phyloP scores from a whole-genome alignment of 305 asterid genomes.

The Fraxinus xanthoxyloides region DNA sequence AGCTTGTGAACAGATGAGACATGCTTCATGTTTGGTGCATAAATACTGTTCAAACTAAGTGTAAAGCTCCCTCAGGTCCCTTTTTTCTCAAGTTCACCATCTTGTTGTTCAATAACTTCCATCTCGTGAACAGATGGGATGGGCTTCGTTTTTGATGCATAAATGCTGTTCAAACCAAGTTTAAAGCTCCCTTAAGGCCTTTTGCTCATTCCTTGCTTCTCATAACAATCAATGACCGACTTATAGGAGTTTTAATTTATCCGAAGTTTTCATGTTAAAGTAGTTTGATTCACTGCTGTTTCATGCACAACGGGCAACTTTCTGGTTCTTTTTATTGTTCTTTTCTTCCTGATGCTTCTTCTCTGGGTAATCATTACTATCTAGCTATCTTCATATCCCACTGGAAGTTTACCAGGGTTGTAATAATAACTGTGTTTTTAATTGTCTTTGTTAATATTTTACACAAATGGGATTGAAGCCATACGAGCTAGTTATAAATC shows the following conservation, averaged over 20 bases:
- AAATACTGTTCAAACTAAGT: background rate
- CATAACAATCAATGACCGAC: background rate
- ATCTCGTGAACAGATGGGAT: background rate
- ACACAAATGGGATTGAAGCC: background rate
- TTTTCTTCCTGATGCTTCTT: background rate
- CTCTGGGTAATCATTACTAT: background rate
- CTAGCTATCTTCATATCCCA: background rate
- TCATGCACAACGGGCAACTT: conserved; percentile 4
- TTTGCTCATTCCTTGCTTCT: background rate
- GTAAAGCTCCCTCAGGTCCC: background rate
- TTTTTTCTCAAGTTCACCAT: background rate
- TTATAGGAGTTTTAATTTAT: background rate
- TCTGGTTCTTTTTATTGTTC: background rate
- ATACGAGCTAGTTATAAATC: background rate
- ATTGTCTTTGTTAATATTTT: background rate
- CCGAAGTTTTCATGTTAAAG: conserved; percentile 8
- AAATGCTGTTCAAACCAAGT: background rate
- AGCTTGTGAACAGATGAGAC: background rate
- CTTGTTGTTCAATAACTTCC: background rate
- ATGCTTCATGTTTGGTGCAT: background rate
- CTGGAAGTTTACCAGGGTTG: conserved; percentile 9
- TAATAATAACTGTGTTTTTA: background rate
- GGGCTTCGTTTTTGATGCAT: background rate
- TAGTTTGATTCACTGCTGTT: conserved; percentile 4
- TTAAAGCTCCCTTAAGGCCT: background rate